These are phyloP conservation scores for Populus euphratica DNA, from an alignment of 345 rosid genomes.

Conservation along the genomic window DNA sequence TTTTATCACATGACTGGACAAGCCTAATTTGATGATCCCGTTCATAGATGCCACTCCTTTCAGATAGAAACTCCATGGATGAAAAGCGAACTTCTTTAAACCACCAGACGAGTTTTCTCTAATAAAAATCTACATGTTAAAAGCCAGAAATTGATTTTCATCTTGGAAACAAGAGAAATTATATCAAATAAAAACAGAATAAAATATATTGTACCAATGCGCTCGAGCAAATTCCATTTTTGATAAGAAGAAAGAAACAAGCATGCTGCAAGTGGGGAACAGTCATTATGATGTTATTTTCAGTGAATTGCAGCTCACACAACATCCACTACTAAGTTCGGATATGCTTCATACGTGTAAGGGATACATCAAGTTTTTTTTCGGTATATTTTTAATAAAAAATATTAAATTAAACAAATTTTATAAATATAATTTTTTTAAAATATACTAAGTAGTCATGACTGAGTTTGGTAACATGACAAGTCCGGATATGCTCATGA, in stretches of 20 bases:
- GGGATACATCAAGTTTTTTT: too few relatives aligned
- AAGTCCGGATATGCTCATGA: too few relatives aligned
- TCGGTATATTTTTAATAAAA: too few relatives aligned
- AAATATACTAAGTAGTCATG: too few relatives aligned
- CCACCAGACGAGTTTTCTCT: neutral
- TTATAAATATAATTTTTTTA: too few relatives aligned
- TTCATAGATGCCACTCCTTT: neutral
- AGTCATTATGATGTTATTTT: neutral
- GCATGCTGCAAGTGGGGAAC: neutral
- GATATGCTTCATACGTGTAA: neutral
- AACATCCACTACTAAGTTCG: neutral
- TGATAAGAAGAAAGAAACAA: neutral
- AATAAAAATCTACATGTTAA: too few relatives aligned
- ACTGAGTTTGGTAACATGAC: accelerated
- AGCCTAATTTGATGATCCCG: neutral
- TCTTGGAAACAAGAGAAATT: neutral
- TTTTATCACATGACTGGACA: neutral
- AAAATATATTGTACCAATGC: neutral
- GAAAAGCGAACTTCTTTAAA: neutral
- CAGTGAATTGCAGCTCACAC: slow-evolving; percentile 12
- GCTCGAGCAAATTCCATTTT: neutral
- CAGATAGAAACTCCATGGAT: neutral
- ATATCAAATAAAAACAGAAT: neutral
- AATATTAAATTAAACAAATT: too few relatives aligned
- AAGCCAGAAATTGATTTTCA: neutral